Evolutionary conservation across 805 yeast species (phyloP).

Genomic region (Pichia manshurica): DNA sequence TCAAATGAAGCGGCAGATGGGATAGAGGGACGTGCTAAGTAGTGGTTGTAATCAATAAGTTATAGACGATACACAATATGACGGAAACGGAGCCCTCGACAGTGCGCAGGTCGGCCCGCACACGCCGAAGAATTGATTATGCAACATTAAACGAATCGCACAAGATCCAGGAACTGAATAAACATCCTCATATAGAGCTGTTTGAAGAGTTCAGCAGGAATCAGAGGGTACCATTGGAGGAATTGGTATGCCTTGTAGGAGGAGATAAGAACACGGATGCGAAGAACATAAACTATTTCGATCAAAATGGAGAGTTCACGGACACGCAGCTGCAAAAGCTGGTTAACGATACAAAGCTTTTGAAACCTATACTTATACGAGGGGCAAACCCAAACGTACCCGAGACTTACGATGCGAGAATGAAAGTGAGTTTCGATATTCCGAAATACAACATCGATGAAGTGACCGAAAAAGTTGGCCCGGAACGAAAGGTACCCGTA

Average conservation of each 20-base stretch:
- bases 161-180: conserved; percentile 41
- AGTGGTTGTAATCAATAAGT: no score
- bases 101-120: conserved; percentile 19
- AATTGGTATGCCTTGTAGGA: conserved; percentile 25
- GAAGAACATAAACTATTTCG: conserved; percentile 10
- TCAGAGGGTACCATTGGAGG: conserved; percentile 9
- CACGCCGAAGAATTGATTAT: conserved; percentile 56
- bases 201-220: conserved; percentile 18
- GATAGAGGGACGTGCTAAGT: no score
- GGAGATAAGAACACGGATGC: conserved; percentile 13
- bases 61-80: background rate
- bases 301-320: conserved; percentile 18
- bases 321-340: conserved; percentile 23
- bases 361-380: conserved; percentile 29
- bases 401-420: conserved; percentile 12
- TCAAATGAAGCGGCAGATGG: no score
- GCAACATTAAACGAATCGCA: conserved; percentile 76
- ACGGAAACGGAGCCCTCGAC: background rate
- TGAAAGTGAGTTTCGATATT: conserved; percentile 21
- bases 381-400: conserved; percentile 20
- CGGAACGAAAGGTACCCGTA: conserved; percentile 61
- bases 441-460: conserved; percentile 56
- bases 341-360: conserved; percentile 25
- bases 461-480: conserved; percentile 57
- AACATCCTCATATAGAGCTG: conserved; percentile 50